A percentile compares a stretch with the other conserved stretches of the same genome.
Conservation (phyloP, 768 basidiomycete genomes). For the Boletus rubroflammeus region DNA sequence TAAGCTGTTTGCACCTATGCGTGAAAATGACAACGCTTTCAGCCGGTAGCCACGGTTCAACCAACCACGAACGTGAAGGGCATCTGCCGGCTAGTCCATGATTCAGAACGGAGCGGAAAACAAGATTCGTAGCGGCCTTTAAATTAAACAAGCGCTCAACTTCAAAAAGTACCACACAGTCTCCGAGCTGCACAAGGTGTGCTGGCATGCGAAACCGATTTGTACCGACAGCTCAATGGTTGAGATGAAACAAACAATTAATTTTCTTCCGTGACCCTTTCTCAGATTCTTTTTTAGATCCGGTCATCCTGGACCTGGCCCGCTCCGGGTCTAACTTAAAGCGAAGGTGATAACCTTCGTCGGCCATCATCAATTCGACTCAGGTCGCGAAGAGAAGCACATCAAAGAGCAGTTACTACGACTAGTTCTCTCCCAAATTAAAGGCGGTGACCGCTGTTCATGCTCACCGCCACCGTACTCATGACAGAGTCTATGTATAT, state of each 20-base stretch:
- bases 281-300: constrained; percentile 19
- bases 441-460: neutral
- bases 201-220: constrained; percentile 19
- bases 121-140: constrained; percentile 16
- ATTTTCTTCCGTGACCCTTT: constrained; percentile 1
- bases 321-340: constrained; percentile 11
- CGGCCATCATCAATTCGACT: constrained; percentile 17
- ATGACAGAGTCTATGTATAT: neutral
- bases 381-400: constrained; percentile 15
- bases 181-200: neutral
- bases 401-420: neutral
- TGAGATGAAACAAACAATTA: constrained; percentile 16
- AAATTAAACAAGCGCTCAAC: constrained; percentile 4
- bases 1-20: constrained; percentile 11
- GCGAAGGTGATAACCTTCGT: constrained; percentile 27
- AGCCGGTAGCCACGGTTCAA: constrained; percentile 22
- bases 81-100: constrained; percentile 1
- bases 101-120: constrained; percentile 13
- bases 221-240: constrained; percentile 15
- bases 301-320: neutral
- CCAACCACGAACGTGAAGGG: constrained; percentile 10
- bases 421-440: neutral
- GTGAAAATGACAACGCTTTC: constrained; percentile 18
- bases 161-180: neutral
- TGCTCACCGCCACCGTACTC: neutral